Evolutionary conservation across 2,329 filamentous ascomycete genomes (phyloP).

Genomic region (Aspergillus terreus): DNA sequence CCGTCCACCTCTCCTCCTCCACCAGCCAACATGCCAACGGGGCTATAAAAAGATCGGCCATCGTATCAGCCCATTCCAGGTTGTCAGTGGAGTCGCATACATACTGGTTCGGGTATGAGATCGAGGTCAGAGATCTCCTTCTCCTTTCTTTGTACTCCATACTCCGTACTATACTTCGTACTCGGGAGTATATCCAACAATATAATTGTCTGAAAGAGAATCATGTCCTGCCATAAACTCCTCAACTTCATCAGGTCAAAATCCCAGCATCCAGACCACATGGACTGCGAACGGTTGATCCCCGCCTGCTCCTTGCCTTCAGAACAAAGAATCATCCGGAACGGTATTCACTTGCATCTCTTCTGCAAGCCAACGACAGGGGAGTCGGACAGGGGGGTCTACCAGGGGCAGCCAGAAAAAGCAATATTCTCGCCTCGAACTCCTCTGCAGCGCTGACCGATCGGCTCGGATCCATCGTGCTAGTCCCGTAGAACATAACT

Average conservation of each 20-base stretch:
- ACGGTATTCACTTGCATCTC: too few relatives aligned
- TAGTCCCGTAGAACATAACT: background rate
- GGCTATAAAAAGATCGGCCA: conserved; percentile 1
- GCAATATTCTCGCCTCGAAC: background rate
- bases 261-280: too few relatives aligned
- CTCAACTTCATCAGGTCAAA: too few relatives aligned
- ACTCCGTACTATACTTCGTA: too few relatives aligned
- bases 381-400: background rate
- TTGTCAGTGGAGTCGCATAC: too few relatives aligned
- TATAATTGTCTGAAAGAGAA: too few relatives aligned
- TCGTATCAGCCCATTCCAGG: background rate
- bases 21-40: background rate
- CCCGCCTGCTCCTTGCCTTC: too few relatives aligned
- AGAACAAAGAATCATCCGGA: too few relatives aligned
- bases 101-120: background rate
- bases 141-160: background rate
- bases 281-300: too few relatives aligned
- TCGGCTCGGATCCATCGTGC: background rate
- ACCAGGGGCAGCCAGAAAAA: background rate
- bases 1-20: background rate
- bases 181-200: background rate
- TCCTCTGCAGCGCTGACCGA: background rate
- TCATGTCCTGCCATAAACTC: too few relatives aligned
- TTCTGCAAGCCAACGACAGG: background rate
- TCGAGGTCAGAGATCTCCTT: background rate